Conservation (phyloP, 371 early-diverging fungal species). For the Mucor racemosus region DNA sequence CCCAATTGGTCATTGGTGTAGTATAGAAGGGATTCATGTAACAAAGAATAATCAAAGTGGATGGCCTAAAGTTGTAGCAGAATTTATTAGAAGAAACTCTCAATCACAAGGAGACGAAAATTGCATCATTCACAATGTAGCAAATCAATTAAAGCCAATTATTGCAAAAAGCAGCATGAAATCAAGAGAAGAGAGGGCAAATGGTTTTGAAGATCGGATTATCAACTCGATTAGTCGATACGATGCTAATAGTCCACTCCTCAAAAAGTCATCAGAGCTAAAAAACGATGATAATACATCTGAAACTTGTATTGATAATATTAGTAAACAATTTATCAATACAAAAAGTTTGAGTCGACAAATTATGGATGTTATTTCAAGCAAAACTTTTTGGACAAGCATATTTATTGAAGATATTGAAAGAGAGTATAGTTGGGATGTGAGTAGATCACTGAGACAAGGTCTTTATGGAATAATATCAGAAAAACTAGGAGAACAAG, state of each 20-base stretch:
- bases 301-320: neutral
- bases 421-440: constrained; percentile 51
- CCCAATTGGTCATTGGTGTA: constrained; percentile 47
- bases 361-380: constrained; percentile 49
- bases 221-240: constrained; percentile 37
- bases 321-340: neutral
- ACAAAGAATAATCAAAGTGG: constrained; percentile 24
- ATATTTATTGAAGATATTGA: constrained; percentile 61
- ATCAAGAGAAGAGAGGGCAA: constrained; percentile 25
- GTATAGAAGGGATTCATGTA: constrained; percentile 23
- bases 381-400: constrained; percentile 56
- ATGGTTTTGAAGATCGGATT: constrained; percentile 30
- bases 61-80: constrained; percentile 42
- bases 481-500: neutral
- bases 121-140: constrained; percentile 18
- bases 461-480: constrained; percentile 42
- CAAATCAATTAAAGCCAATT: constrained; percentile 21
- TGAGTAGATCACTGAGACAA: constrained; percentile 51
- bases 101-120: constrained; percentile 1
- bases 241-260: constrained; percentile 25
- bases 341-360: constrained; percentile 33
- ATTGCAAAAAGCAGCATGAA: constrained; percentile 27
- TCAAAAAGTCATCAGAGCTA: neutral
- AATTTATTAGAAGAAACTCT: constrained; percentile 23
- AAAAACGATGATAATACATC: neutral